Evolutionary conservation across 495 filamentous ascomycete genomes (phyloP), one percentile per base, ranked within the genome.

Genomic region (Xeromyces bisporus): DNA sequence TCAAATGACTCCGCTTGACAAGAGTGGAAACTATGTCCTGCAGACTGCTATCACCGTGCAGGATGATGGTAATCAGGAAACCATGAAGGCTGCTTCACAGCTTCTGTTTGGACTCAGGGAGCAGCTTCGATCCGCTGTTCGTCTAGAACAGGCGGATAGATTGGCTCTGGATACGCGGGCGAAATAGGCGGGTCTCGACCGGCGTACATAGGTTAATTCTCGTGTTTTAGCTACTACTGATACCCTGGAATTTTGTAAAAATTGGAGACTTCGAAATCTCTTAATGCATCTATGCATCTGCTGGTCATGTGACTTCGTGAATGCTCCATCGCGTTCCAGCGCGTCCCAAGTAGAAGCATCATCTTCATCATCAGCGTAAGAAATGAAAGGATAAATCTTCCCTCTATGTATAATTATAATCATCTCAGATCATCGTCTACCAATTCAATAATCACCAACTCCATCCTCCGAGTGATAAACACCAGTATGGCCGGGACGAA

Each of bases 121-220:
- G 40, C 50, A 60, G 35, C 51, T 82, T 46, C 75, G 67, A 44
- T 73, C 75, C 4, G 66, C 67, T 5, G 69, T 80, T 27, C 71
- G 73, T 17, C 51, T 82, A 33, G 62, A 71, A 31, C 58, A 67
- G 30, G 72, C 64, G 3, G 75, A 81, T 48, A 56, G 77, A 26
- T 46, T 80, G 35, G 60, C 68, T 12, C 39, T 81, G 33, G 77
- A 81, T 53, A 77, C 75, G 0, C 59, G 75, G 32, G 70, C 74
- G 12, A 62, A 62, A 43, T 61, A 54, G 34, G 15, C 20, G 31
- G 30, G 24, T 21, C 7, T 32, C 18, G 7, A 6, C n/a, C 23
- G 23, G 7, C 23, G 23, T 24, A 7, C 23, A 7, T n/a, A 24
- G 55, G 49, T 29, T 60, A 31, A 50, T 36, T 31, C 12, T 32